Percentiles rank a stretch among this genome's conserved stretches.
Evolutionary conservation across 768 basidiomycete genomes (phyloP).

Genomic region (Leucosporidium creatinivorum): DNA sequence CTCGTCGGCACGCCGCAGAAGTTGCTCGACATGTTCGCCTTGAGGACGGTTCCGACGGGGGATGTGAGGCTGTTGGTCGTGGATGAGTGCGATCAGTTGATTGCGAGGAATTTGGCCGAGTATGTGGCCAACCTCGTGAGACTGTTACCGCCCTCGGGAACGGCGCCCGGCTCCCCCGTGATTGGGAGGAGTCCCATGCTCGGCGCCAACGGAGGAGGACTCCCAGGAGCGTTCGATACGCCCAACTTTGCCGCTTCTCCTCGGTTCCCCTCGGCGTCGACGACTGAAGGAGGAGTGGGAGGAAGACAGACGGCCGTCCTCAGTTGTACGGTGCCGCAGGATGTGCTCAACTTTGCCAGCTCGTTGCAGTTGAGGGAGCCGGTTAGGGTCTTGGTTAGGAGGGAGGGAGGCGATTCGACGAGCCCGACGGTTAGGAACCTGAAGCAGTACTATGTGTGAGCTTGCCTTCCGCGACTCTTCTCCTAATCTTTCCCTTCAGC

Average conservation of each 20-base stretch:
- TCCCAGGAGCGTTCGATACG: constrained; percentile 36
- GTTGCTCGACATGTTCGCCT: constrained; percentile 79
- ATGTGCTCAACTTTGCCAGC: constrained; percentile 90
- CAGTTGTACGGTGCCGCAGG: constrained; percentile 92
- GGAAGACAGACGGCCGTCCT: constrained; percentile 88
- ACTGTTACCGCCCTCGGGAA: constrained; percentile 69
- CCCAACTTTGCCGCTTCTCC: constrained; percentile 10
- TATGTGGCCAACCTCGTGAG: constrained; percentile 90
- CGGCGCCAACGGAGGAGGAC: constrained; percentile 6
- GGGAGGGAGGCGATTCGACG: constrained; percentile 43
- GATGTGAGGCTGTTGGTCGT: constrained; percentile 90
- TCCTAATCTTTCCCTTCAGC: constrained; percentile 46
- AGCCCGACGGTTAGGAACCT: constrained; percentile 58
- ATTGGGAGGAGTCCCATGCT: constrained; percentile 20
- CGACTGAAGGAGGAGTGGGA: constrained; percentile 29
- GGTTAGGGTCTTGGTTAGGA: constrained; percentile 90
- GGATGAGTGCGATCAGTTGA: constrained; percentile 96
- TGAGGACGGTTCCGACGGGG: constrained; percentile 14
- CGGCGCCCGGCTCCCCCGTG: constrained; percentile 42
- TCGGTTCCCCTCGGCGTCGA: constrained; percentile 2
- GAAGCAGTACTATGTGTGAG: constrained; percentile 91
- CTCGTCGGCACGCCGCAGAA: constrained; percentile 97
- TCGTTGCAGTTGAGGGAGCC: constrained; percentile 91
- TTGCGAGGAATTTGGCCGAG: constrained; percentile 92
- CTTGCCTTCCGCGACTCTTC: constrained; percentile 55